Base-by-base conservation (phyloP, 768 basidiomycete genomes). In the Rossbeevera mucosa region DNA sequence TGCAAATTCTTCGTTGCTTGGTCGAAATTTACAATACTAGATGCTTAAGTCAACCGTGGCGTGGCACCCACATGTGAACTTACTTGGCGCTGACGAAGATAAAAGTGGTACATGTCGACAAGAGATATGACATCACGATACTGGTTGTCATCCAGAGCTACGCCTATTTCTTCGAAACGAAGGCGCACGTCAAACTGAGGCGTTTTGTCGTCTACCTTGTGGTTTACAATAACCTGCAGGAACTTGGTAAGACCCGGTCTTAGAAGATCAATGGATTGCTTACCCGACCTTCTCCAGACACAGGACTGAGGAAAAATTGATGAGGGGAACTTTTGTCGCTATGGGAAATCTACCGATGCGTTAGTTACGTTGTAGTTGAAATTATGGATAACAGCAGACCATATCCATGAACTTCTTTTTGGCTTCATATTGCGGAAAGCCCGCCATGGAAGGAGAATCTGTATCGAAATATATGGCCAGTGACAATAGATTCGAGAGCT, bases 51-150 rank as follows among this genome's bases (percentile, higher is more conserved):
- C 25, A 45, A 36, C 20, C 47, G 45, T 26, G 30, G 14, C 24
- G 16, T 28, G 52, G 25, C 7, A 18, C 53, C 18, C 21, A 52
- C 26, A 30, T 18, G 43, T 41, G 40, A 24, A 61, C 69, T 63
- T 64, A 89, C 88, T 77, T 89, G 87, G 56, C 82, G 82, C 60
- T 85, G 85, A 48, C 96, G 83, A 43, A 86, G 79, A 69, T 95
- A 96, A 54, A 97, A 86, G 67, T 98, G 95, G 70, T 95, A 96
- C 80, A 97, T 93, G 67, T 98, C 94, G 54, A 94, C 76, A 42
- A 98, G 79, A 20, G 91, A 94, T 52, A 98, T 91, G 21, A 80
- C 82, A 68, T 98, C 93, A 48, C 91, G 82, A 66, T 97, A 99
- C 70, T 99, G 96, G 59, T 94, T 82, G 56, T 92, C 85, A 66